Conservation (phyloP, 306 rosid species). For the Phaseolus lunatus region DNA sequence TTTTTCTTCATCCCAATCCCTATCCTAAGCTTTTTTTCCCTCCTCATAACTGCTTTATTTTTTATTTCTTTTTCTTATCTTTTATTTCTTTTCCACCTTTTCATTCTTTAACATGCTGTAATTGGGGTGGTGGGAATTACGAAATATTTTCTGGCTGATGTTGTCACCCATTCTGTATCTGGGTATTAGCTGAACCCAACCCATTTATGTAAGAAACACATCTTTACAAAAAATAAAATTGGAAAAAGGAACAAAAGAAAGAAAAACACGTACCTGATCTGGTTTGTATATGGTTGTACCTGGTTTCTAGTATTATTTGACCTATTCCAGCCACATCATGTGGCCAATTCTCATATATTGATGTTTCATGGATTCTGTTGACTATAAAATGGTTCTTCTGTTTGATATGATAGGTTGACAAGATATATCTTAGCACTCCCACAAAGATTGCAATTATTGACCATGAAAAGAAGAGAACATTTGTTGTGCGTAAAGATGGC, state of each 20-base stretch:
- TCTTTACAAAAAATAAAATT: not conserved
- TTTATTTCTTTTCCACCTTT: not conserved
- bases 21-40: not conserved
- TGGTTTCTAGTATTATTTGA: constrained; percentile 11
- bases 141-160: not conserved
- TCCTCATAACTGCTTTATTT: not conserved
- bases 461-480: constrained; percentile 96
- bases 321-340: constrained; percentile 14
- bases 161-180: constrained; percentile 18
- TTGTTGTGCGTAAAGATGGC: constrained; percentile 93
- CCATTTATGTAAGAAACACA: constrained; percentile 19
- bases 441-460: constrained; percentile 95
- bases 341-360: constrained; percentile 25
- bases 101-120: not conserved
- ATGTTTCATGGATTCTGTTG: constrained; percentile 31
- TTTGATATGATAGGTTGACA: constrained; percentile 75
- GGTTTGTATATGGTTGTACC: not conserved
- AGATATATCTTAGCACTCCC: constrained; percentile 93
- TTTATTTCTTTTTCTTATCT: not conserved
- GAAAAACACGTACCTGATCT: not conserved
- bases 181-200: constrained; percentile 7
- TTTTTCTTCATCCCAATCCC: constrained; percentile 14
- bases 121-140: constrained; percentile 5
- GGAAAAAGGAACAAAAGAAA: not conserved
- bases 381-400: constrained; percentile 36